Percentiles rank a stretch among this genome's conserved stretches.
phyloP scores from a whole-genome alignment of 176 grass and related monocot genomes.

The maize (Zea mays) region Zm-B73-REFERENCE-NAM-5.0 NC_050096.1:213494501-213495000 shows the following conservation, averaged over 20 bases:
- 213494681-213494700: too few species aligned
- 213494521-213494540: too few species aligned
- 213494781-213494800: not conserved
- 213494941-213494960: not conserved
- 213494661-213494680: too few species aligned
- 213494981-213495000: not conserved
- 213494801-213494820: not conserved
- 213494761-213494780: not conserved
- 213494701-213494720: not conserved
- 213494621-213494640: too few species aligned
- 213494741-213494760: not conserved
- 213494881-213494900: constrained; percentile 8
- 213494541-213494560: too few species aligned
- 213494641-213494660: too few species aligned
- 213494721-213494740: too few species aligned
- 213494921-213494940: not conserved
- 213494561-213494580: too few species aligned
- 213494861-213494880: not conserved
- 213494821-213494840: not conserved
- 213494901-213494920: not conserved
- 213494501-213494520: too few species aligned
- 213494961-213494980: not conserved
- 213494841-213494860: not conserved
- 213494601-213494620: too few species aligned
- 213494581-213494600: too few species aligned